Conservation (phyloP, 257 asterid genomes). For the Verbascum thapsus region DNA sequence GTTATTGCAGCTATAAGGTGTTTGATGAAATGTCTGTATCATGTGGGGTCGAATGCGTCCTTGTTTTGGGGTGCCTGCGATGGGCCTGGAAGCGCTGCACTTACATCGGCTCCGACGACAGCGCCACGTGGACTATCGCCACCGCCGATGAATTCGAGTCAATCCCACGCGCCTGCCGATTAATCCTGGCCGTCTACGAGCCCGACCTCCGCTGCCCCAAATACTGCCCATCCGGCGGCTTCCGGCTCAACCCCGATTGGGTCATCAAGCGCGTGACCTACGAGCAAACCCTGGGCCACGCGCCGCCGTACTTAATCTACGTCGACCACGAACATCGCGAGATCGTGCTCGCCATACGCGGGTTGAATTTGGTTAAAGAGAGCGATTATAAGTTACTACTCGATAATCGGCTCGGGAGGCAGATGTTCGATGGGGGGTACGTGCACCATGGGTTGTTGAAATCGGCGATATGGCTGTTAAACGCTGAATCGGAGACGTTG, state of each 20-base stretch:
- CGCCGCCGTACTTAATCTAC: slow-evolving; percentile 87
- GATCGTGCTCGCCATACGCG: slow-evolving; percentile 83
- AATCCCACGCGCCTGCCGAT: slow-evolving; percentile 80
- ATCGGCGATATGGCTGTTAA: slow-evolving; percentile 82
- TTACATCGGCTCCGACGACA: slow-evolving; percentile 88
- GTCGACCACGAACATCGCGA: slow-evolving; percentile 72
- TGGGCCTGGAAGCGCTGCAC: slow-evolving; percentile 99
- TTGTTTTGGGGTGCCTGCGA: slow-evolving; percentile 74
- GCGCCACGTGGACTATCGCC: slow-evolving; percentile 81
- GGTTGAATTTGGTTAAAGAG: slow-evolving; percentile 69
- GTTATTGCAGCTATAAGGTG: too few relatives aligned
- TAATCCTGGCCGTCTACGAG: slow-evolving; percentile 81
- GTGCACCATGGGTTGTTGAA: slow-evolving; percentile 89
- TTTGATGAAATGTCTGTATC: slow-evolving; percentile 57
- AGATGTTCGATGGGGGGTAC: slow-evolving; percentile 95
- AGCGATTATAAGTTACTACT: slow-evolving; percentile 76
- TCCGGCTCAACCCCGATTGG: slow-evolving; percentile 67
- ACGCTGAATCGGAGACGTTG: slow-evolving; percentile 66
- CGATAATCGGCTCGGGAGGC: slow-evolving; percentile 79
- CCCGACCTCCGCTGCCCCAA: slow-evolving; percentile 66
- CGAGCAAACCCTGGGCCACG: slow-evolving; percentile 73
- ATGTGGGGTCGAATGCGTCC: slow-evolving; percentile 76
- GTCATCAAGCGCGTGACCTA: slow-evolving; percentile 77
- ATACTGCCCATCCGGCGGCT: slow-evolving; percentile 63
- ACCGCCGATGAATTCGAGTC: slow-evolving; percentile 75